Evolutionary conservation across 345 rosid genomes (phyloP).

Genomic region (Leavenworthia alabamica): DNA sequence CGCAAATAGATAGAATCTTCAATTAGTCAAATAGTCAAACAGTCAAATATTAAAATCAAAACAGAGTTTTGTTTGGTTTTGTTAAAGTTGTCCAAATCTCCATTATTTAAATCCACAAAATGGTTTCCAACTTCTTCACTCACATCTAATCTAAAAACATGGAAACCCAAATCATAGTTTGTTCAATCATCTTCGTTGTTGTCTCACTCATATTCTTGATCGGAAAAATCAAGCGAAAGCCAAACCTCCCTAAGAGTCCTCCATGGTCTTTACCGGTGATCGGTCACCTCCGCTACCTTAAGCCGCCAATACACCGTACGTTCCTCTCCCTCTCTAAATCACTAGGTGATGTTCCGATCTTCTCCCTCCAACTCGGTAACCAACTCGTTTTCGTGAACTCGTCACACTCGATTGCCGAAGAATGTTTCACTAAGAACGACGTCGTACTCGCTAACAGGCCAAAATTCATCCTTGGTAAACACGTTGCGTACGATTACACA

Average conservation of each 20-base stretch:
- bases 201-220: constrained; percentile 4
- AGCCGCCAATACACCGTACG: constrained; percentile 25
- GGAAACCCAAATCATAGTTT: constrained; percentile 11
- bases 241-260: constrained; percentile 45
- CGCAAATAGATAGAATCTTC: not conserved
- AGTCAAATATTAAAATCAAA: not conserved
- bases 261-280: constrained; percentile 15
- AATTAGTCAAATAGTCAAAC: not conserved
- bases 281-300: constrained; percentile 29
- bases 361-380: constrained; percentile 44
- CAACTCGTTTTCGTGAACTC: constrained; percentile 40
- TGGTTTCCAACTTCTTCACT: not conserved
- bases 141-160: not conserved
- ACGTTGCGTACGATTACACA: constrained; percentile 36
- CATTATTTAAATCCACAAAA: not conserved
- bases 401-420: constrained; percentile 32
- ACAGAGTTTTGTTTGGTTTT: not conserved
- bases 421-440: constrained; percentile 53
- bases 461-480: constrained; percentile 8
- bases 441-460: constrained; percentile 48
- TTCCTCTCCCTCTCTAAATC: constrained; percentile 20
- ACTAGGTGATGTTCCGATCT: constrained; percentile 33
- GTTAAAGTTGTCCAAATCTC: not conserved
- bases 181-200: not conserved
- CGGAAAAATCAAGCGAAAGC: not conserved